A percentile compares a stretch with the other conserved stretches of the same genome.
Conservation (phyloP, 1,139 yeast genomes). For the Yamadazyma sp. region DNA sequence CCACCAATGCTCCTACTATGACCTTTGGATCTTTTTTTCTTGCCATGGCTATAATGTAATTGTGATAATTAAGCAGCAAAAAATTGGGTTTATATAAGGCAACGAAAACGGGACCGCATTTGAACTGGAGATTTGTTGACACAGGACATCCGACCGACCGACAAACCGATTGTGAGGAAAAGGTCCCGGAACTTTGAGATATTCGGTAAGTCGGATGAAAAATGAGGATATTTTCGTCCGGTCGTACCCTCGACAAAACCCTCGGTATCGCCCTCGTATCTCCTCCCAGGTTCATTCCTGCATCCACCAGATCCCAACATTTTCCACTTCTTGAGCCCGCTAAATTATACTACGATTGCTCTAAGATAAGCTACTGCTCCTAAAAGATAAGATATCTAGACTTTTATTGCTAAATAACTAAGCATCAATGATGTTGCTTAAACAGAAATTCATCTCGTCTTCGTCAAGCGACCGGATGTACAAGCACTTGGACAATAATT, state of each 20-base stretch:
- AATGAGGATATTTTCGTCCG: no score
- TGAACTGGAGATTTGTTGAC: neutral
- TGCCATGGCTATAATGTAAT: no score
- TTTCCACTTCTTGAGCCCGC: no score
- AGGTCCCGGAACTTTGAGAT: no score
- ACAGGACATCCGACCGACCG: constrained; percentile 1
- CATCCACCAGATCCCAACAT: neutral
- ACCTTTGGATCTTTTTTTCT: constrained; percentile 28
- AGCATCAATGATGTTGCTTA: constrained; percentile 10
- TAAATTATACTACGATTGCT: neutral
- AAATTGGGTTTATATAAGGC: neutral
- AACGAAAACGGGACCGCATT: neutral
- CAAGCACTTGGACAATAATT: constrained; percentile 76
- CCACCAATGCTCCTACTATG: constrained; percentile 38
- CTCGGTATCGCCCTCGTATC: neutral
- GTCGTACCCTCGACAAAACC: neutral
- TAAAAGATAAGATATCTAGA: no score
- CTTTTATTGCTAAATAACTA: neutral
- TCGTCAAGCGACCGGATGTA: constrained; percentile 76
- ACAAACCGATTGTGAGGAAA: neutral
- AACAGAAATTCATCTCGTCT: constrained; percentile 63
- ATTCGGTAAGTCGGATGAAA: no score
- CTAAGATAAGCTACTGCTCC: neutral
- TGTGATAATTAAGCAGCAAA: neutral
- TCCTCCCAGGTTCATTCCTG: neutral